Evolutionary conservation across 495 filamentous ascomycete species (phyloP), one percentile per base, ranked within the genome.

Genomic region (Sordaria brevicollis): DNA sequence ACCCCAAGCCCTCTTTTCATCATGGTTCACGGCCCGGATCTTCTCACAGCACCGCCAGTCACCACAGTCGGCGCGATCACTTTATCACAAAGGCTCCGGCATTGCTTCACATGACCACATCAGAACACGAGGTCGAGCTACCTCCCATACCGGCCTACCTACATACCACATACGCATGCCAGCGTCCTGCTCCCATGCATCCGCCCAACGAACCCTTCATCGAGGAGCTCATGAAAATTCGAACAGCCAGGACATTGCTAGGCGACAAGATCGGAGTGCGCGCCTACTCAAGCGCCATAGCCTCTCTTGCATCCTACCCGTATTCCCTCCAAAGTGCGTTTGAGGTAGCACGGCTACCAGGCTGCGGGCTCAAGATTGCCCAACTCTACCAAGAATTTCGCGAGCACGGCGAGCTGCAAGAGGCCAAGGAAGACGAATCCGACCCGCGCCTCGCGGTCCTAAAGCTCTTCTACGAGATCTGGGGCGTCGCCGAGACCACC

Each of bases 281-380:
- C n/a, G 93, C 94, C 0, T 98, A 98, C 76, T 93, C 91, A 67
- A 93, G 90, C 5, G 89, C 89, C 65, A 97, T 99, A 68, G 93
- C 95, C 11, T 79, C 91, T 1, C 73, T 99, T 2, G 87, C 90
- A 15, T 92, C 95, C 11, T 98, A 97, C 74, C 94, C 95, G 0
- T 79, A 80, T 69, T 68, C 68, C 0, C 72, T 84, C 66, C 78
- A 77, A 19, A 79, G 79, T 19, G 67, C 78, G 19, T 67, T 78
- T 62, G 93, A 98, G 74, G 83, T 98, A 19, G 74, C 86, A 6
- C 76, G 84, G 10, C 81, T 99, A 0, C 95, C 96, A 0, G 92
- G 93, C 8, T 97, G 94, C 74, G 89, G 93, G 34, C 76, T 79
- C 2, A 97, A 97, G 78, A 91, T 93, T 54, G 91, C 92, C 1